Evolutionary conservation across 305 asterid species (phyloP).

Genomic region (Solanum hybrid): DNA sequence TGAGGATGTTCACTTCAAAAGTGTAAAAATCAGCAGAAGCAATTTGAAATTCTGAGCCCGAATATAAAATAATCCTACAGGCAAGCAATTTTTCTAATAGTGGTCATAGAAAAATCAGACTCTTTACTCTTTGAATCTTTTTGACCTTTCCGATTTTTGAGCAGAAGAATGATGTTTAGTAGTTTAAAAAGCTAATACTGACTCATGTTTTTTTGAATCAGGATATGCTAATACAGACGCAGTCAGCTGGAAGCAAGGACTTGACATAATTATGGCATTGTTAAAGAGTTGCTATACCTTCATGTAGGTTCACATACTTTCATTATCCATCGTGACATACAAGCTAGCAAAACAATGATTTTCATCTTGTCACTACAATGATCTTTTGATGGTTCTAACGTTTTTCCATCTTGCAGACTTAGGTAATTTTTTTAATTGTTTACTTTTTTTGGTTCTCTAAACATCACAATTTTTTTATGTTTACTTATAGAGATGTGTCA

Average conservation of each 20-base stretch:
- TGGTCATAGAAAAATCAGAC: background rate
- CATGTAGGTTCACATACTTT: conserved; percentile 69
- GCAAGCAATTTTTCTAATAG: background rate
- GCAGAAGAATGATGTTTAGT: background rate
- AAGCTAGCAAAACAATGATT: conserved; percentile 19
- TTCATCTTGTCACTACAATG: background rate
- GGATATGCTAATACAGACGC: conserved; percentile 41
- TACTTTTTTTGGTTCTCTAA: conserved; percentile 81
- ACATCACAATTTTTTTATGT: conserved; percentile 41
- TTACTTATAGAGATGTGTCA: conserved; percentile 36
- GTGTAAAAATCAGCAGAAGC: background rate
- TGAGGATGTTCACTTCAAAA: background rate
- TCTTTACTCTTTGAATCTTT: background rate
- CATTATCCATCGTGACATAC: conserved; percentile 87
- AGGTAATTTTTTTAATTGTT: conserved; percentile 3
- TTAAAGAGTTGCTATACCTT: conserved; percentile 79
- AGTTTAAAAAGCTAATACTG: conserved; percentile 3
- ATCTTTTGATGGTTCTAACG: background rate
- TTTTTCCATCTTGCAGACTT: background rate
- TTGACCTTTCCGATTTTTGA: background rate
- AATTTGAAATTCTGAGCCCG: background rate
- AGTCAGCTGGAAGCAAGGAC: conserved; percentile 73
- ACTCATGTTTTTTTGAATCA: conserved; percentile 17
- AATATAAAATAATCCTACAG: background rate
- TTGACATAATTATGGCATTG: conserved; percentile 65